These are phyloP conservation scores for Austroboletus eburneus DNA, from an alignment of 768 basidiomycete genomes.

Conservation along the genomic window DNA sequence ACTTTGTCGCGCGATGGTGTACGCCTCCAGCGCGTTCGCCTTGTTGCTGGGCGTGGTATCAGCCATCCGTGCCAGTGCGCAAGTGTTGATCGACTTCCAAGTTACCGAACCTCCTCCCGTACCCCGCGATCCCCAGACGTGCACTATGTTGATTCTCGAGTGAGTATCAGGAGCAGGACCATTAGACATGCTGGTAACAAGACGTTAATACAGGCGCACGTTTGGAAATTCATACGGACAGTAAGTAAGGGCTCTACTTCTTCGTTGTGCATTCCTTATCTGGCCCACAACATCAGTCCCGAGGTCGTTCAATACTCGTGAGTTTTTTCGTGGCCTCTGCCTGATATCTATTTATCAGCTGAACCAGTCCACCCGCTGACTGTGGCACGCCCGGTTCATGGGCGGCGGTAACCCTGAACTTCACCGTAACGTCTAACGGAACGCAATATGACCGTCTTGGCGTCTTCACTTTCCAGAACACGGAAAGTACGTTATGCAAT, in stretches of 20 bases:
- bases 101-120: constrained; percentile 70
- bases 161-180: constrained; percentile 27
- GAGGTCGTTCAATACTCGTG: constrained; percentile 63
- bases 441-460: constrained; percentile 73
- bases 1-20: constrained; percentile 18
- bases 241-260: constrained; percentile 35
- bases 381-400: constrained; percentile 70
- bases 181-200: neutral
- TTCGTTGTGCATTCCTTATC: neutral
- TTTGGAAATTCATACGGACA: constrained; percentile 68
- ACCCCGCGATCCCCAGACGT: constrained; percentile 55
- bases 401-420: constrained; percentile 71
- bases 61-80: constrained; percentile 14
- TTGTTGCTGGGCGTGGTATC: constrained; percentile 11
- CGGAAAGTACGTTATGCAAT: constrained; percentile 54
- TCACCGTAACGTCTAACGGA: constrained; percentile 75
- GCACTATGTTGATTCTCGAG: constrained; percentile 63
- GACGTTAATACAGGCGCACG: constrained; percentile 45
- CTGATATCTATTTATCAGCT: neutral
- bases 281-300: constrained; percentile 36
- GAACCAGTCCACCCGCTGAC: constrained; percentile 61
- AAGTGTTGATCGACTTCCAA: constrained; percentile 56
- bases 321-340: constrained; percentile 12
- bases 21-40: constrained; percentile 7
- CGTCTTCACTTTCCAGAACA: constrained; percentile 71